Conservation (phyloP, 1,139 yeast species). For the Suhomyces anneliseae region DNA sequence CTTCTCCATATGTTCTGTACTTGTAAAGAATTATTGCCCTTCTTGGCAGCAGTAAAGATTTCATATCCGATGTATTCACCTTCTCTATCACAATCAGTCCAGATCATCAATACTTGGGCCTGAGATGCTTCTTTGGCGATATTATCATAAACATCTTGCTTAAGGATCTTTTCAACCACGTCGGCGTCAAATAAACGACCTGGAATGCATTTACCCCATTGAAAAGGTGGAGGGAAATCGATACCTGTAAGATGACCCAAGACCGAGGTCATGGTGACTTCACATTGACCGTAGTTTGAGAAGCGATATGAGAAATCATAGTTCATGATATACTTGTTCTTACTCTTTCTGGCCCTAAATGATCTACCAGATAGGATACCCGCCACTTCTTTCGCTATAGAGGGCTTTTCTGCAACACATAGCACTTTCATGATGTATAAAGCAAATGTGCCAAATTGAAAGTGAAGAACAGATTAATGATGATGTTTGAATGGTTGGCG, state of each 20-base stretch:
- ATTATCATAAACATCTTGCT: conserved; percentile 61
- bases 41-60: conserved; percentile 64
- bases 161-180: conserved; percentile 41
- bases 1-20: conserved; percentile 65
- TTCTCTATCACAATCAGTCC: conserved; percentile 99
- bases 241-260: conserved; percentile 74
- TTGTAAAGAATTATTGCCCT: conserved; percentile 50
- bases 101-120: conserved; percentile 72
- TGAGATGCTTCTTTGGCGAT: conserved; percentile 64
- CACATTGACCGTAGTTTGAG: conserved; percentile 56
- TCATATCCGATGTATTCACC: conserved; percentile 97
- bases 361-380: conserved; percentile 73
- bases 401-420: conserved; percentile 97
- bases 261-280: conserved; percentile 90
- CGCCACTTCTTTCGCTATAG: conserved; percentile 88
- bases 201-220: conserved; percentile 73
- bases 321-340: conserved; percentile 70
- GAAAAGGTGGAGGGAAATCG: conserved; percentile 64
- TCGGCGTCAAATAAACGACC: conserved; percentile 70
- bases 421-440: conserved; percentile 58
- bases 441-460: not conserved
- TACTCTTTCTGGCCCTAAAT: conserved; percentile 46
- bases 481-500: too few relatives aligned
- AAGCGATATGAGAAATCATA: conserved; percentile 74
- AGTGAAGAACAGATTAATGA: too few relatives aligned